Evolutionary conservation across 257 asterid species (phyloP).

Genomic region (Prunella vulgaris): DNA sequence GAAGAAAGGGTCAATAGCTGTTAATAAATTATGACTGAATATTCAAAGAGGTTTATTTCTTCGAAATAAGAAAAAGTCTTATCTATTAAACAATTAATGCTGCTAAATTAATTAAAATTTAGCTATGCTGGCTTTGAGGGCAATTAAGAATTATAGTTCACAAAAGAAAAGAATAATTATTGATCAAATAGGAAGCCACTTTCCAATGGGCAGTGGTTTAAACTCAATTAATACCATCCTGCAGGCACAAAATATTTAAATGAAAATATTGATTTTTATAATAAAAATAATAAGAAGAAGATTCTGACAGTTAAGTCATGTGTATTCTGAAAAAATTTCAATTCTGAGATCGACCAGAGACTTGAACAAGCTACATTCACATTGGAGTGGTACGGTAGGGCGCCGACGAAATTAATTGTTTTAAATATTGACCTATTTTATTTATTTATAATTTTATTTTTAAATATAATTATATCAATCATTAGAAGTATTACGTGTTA

Average conservation of each 20-base stretch:
- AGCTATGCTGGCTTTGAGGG: constrained; percentile 11
- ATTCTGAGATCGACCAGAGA: constrained; percentile 18
- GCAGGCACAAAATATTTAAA: not conserved
- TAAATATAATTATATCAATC: constrained; percentile 10
- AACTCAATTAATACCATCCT: not conserved
- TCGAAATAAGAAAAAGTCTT: not conserved
- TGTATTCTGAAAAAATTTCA: constrained; percentile 1
- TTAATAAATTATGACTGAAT: not conserved
- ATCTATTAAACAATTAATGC: not conserved
- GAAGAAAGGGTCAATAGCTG: not conserved
- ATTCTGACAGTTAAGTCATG: constrained; percentile 31
- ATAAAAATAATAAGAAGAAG: not conserved
- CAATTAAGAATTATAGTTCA: too few species aligned
- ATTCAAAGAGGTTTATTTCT: not conserved
- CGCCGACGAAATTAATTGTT: constrained; percentile 22
- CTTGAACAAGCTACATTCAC: constrained; percentile 21
- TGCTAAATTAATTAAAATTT: not conserved
- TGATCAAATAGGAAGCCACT: not conserved
- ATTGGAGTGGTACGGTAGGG: not conserved
- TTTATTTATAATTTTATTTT: not conserved
- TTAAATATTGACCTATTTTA: not conserved
- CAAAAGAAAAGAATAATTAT: constrained; percentile 11
- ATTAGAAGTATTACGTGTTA: constrained; percentile 20
- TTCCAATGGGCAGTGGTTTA: not conserved
- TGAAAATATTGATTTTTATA: not conserved